Evolutionary conservation across 176 grass and related monocot species (phyloP).

Genomic region (Ananas comosus): DNA sequence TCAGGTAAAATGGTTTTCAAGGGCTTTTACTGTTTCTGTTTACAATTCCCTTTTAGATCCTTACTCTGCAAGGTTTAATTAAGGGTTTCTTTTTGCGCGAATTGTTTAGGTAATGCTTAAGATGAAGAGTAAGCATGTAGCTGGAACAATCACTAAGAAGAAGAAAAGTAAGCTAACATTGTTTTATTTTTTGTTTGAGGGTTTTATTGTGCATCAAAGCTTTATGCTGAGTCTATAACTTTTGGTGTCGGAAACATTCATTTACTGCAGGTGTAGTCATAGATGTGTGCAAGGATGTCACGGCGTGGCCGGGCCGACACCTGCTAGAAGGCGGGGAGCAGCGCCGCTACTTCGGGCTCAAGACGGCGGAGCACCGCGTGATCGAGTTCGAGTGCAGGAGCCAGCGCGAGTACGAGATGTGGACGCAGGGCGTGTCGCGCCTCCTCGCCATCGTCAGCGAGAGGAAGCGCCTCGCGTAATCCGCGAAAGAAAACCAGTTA

Average conservation of each 20-base stretch:
- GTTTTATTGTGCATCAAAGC: not conserved
- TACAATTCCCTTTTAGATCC: no score
- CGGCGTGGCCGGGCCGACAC: constrained; percentile 84
- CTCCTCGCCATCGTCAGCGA: constrained; percentile 51
- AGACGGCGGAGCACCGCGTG: constrained; percentile 70
- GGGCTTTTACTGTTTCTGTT: no score
- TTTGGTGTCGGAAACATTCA: constrained; percentile 1
- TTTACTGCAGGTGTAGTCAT: constrained; percentile 47
- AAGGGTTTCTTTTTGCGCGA: not conserved
- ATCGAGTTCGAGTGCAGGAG: constrained; percentile 88
- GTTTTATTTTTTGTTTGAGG: not conserved
- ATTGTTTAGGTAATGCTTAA: constrained; percentile 64
- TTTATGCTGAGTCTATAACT: not conserved
- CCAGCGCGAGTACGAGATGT: constrained; percentile 59
- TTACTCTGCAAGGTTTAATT: no score
- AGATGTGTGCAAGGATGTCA: constrained; percentile 78
- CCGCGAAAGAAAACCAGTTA: not conserved
- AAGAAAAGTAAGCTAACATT: constrained; percentile 62
- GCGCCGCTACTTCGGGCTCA: constrained; percentile 80
- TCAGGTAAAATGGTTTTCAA: constrained; percentile 28
- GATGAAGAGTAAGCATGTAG: constrained; percentile 89
- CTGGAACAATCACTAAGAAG: constrained; percentile 88
- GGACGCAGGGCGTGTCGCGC: constrained; percentile 72
- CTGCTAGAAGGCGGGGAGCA: constrained; percentile 64
- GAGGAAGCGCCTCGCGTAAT: constrained; percentile 37